Evolutionary conservation across 768 basidiomycete genomes (phyloP).

Genomic region (Russula ochroleuca): DNA sequence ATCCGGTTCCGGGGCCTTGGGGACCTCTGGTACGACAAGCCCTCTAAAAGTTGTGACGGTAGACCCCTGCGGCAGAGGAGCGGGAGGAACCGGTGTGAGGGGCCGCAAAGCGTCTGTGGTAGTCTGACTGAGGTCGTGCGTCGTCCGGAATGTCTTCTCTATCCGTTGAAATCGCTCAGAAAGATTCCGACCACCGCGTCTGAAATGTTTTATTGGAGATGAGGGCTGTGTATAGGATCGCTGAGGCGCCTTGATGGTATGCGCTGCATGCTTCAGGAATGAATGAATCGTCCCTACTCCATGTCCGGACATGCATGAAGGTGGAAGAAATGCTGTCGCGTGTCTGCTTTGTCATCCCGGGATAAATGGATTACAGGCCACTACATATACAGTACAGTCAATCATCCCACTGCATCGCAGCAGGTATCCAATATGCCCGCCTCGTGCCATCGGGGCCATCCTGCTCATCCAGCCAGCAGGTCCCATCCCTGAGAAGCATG

Average conservation of each 20-base stretch:
- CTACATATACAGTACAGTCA: constrained; percentile 33
- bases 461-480: constrained; percentile 95
- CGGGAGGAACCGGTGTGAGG: constrained; percentile 7
- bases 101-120: constrained; percentile 22
- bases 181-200: constrained; percentile 56
- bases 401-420: constrained; percentile 81
- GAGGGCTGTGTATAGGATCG: constrained; percentile 32
- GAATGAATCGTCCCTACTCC: background rate
- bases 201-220: constrained; percentile 28
- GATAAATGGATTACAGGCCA: background rate
- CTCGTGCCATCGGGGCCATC: constrained; percentile 50
- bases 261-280: constrained; percentile 28
- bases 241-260: constrained; percentile 33
- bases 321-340: background rate
- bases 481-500: constrained; percentile 84
- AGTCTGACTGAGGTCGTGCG: constrained; percentile 37
- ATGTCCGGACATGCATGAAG: constrained; percentile 10
- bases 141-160: constrained; percentile 49
- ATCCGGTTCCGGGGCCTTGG: constrained; percentile 59
- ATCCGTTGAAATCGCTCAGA: constrained; percentile 52
- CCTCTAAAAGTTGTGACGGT: constrained; percentile 44
- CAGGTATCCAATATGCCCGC: constrained; percentile 82
- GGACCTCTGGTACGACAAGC: constrained; percentile 56
- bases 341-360: constrained; percentile 11
- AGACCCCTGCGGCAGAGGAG: constrained; percentile 8